These are phyloP conservation scores for Xylaria curta DNA, from an alignment of 495 filamentous ascomycete species.

Conservation along the genomic window DNA sequence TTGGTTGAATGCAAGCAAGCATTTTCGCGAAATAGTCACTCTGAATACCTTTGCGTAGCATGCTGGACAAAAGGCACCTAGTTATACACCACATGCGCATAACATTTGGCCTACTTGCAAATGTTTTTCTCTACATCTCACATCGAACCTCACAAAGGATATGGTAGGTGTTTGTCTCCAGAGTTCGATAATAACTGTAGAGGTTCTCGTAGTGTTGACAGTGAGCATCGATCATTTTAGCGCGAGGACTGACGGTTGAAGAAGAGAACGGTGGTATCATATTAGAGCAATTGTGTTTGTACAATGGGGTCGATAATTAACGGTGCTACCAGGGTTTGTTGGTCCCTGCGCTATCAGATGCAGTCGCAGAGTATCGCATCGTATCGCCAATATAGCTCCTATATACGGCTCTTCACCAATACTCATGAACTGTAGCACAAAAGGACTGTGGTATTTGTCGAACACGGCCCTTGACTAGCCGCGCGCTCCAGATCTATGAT, in stretches of 20 bases:
- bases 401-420: background rate
- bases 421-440: conserved; percentile 17
- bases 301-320: background rate
- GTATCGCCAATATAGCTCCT: background rate
- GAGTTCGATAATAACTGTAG: background rate
- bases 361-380: background rate
- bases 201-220: background rate
- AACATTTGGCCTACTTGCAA: background rate
- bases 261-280: background rate
- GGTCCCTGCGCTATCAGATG: background rate
- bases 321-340: background rate
- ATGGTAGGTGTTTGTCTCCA: background rate
- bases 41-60: background rate
- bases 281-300: background rate
- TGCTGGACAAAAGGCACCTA: background rate
- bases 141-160: background rate
- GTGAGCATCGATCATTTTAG: background rate
- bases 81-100: background rate
- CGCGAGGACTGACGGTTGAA: background rate
- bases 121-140: background rate
- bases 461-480: conserved; percentile 29
- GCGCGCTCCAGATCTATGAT: conserved; percentile 38
- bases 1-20: background rate
- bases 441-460: conserved; percentile 27
- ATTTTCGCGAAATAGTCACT: background rate